These are phyloP conservation scores for Coemansia sp. DNA, from an alignment of 192 early-diverging fungal genomes.

Conservation along the genomic window DNA sequence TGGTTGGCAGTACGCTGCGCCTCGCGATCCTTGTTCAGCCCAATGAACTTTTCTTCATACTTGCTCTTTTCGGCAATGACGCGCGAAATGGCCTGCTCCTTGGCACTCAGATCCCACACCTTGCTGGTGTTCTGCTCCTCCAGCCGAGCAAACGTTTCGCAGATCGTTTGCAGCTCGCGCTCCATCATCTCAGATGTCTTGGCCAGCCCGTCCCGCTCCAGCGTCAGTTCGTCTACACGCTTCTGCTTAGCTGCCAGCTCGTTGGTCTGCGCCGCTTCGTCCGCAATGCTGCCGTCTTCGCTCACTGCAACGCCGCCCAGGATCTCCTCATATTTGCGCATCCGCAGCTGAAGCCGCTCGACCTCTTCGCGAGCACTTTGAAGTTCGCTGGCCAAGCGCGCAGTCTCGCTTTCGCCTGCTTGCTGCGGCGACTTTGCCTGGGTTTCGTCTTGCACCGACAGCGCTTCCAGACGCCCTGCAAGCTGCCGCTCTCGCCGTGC, in stretches of 20 bases:
- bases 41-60: constrained; percentile 78
- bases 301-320: constrained; percentile 28
- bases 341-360: constrained; percentile 30
- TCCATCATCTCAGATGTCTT: constrained; percentile 56
- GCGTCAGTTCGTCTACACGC: constrained; percentile 52
- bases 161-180: constrained; percentile 57
- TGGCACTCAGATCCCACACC: constrained; percentile 70
- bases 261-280: constrained; percentile 12
- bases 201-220: constrained; percentile 56
- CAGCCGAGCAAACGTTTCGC: constrained; percentile 68
- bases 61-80: constrained; percentile 82
- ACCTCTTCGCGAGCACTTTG: constrained; percentile 24
- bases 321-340: constrained; percentile 47
- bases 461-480: constrained; percentile 41
- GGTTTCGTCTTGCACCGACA: constrained; percentile 34
- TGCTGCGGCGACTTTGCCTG: constrained; percentile 21
- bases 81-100: constrained; percentile 76
- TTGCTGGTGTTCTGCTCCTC: constrained; percentile 82
- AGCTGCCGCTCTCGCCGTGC: constrained; percentile 53
- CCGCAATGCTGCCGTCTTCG: constrained; percentile 18
- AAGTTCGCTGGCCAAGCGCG: constrained; percentile 26
- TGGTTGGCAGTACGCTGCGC: constrained; percentile 62
- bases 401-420: constrained; percentile 18
- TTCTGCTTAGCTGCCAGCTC: constrained; percentile 52
- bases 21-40: constrained; percentile 68